phyloP scores from a whole-genome alignment of 768 basidiomycete genomes.

The Hypholoma fasciculare region DNA sequence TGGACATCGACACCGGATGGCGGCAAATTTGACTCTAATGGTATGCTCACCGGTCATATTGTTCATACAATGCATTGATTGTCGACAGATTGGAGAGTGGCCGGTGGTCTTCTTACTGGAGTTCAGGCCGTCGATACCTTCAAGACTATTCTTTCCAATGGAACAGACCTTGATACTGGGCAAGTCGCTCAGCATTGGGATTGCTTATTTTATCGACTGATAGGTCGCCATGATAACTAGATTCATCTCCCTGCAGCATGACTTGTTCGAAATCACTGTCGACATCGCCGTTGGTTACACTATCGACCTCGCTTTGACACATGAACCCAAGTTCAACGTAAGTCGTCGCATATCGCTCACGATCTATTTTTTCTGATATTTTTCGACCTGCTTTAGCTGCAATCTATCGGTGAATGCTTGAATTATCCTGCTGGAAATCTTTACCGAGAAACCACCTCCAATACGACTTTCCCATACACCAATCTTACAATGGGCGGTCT shows the following conservation, averaged over 20 bases:
- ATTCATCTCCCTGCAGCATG: constrained; percentile 90
- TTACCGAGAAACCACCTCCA: constrained; percentile 81
- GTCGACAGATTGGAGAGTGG: constrained; percentile 79
- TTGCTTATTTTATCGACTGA: constrained; percentile 13
- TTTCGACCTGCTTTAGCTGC: constrained; percentile 39
- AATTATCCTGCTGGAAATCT: constrained; percentile 63
- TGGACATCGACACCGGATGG: constrained; percentile 72
- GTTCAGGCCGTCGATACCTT: constrained; percentile 64
- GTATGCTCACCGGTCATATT: constrained; percentile 31
- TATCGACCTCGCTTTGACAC: constrained; percentile 69
- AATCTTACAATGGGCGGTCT: constrained; percentile 34
- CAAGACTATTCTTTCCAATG: constrained; percentile 70
- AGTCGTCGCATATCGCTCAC: constrained; percentile 10
- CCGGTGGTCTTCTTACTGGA: constrained; percentile 67
- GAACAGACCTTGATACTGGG: constrained; percentile 60
- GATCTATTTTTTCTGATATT: neutral
- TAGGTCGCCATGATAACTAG: constrained; percentile 27
- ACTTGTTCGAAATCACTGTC: constrained; percentile 81
- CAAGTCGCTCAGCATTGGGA: constrained; percentile 16
- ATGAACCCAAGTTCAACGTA: constrained; percentile 66
- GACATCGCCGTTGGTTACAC: constrained; percentile 90
- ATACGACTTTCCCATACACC: constrained; percentile 59
- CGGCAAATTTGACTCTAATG: constrained; percentile 69
- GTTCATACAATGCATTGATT: constrained; percentile 43
- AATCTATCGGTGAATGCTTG: constrained; percentile 79